These are phyloP conservation scores for Phytophthora macrochlamydospora DNA, from an alignment of 352 stramenopile species.

Conservation along the genomic window DNA sequence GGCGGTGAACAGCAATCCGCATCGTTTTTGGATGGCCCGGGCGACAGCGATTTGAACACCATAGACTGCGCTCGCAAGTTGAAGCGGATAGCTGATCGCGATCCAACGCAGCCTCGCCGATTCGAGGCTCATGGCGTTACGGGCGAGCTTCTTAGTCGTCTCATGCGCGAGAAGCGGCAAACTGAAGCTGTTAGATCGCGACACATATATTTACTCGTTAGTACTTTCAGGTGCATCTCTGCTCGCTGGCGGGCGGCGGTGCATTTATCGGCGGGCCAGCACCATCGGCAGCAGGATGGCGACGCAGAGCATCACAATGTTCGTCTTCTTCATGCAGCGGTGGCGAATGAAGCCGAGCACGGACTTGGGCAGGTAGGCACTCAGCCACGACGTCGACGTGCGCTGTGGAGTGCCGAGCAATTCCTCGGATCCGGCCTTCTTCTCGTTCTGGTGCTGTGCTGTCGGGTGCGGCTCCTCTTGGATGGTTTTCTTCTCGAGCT, in stretches of 20 bases:
- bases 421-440: constrained; percentile 4
- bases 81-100: too few species aligned
- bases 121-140: too few species aligned
- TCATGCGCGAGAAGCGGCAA: background rate
- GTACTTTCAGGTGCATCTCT: background rate
- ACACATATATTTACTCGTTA: constrained; percentile 23
- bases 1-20: too few species aligned
- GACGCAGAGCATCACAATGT: constrained; percentile 41
- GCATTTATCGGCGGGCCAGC: constrained; percentile 34
- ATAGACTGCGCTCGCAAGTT: too few species aligned
- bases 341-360: constrained; percentile 35
- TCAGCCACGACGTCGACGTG: constrained; percentile 24
- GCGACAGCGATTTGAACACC: too few species aligned
- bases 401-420: constrained; percentile 5
- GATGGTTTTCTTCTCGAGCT: too few species aligned
- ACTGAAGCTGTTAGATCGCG: background rate
- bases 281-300: constrained; percentile 43
- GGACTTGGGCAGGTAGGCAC: constrained; percentile 32
- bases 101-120: too few species aligned
- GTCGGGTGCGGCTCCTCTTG: too few species aligned
- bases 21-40: too few species aligned
- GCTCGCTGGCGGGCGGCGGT: background rate
- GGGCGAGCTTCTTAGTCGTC: background rate
- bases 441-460: background rate
- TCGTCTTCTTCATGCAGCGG: constrained; percentile 46